A percentile compares a stretch with the other conserved stretches of the same genome.
Evolutionary conservation across 2,329 filamentous ascomycete species (phyloP).

Genomic region (Alternaria ventricosa): DNA sequence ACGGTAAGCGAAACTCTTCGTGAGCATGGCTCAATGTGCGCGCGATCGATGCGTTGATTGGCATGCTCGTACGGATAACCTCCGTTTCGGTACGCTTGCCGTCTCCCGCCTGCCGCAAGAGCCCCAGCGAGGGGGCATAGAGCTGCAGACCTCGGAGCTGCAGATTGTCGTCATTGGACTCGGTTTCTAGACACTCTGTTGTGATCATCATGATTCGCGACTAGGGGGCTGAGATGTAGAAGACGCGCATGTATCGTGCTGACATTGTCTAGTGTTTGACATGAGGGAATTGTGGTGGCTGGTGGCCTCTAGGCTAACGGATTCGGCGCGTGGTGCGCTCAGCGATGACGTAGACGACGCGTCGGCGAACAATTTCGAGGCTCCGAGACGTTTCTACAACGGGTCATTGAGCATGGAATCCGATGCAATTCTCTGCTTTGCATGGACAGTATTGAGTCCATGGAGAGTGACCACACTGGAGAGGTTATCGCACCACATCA

Average conservation of each 20-base stretch:
- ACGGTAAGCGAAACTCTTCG: background rate
- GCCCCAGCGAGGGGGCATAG: background rate
- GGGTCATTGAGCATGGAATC: background rate
- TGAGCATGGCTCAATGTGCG: background rate
- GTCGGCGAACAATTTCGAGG: background rate
- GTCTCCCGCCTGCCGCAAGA: background rate
- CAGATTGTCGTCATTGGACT: background rate
- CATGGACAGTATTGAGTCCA: background rate
- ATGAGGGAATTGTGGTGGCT: background rate
- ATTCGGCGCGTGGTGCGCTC: background rate
- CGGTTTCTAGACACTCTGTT: background rate
- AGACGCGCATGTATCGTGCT: background rate
- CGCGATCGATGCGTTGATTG: background rate
- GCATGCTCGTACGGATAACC: background rate
- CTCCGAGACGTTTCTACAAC: background rate
- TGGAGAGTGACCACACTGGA: background rate
- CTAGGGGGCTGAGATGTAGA: fast-evolving
- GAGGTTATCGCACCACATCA: background rate
- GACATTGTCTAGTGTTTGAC: background rate
- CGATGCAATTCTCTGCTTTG: background rate
- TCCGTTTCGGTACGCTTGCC: background rate
- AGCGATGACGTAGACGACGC: background rate
- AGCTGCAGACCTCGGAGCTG: background rate
- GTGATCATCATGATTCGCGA: background rate
- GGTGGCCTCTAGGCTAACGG: background rate